Percentiles rank a stretch among this genome's conserved stretches.
phyloP scores from a whole-genome alignment of 495 filamentous ascomycete species.

The Aspergillus panamensis region DNA sequence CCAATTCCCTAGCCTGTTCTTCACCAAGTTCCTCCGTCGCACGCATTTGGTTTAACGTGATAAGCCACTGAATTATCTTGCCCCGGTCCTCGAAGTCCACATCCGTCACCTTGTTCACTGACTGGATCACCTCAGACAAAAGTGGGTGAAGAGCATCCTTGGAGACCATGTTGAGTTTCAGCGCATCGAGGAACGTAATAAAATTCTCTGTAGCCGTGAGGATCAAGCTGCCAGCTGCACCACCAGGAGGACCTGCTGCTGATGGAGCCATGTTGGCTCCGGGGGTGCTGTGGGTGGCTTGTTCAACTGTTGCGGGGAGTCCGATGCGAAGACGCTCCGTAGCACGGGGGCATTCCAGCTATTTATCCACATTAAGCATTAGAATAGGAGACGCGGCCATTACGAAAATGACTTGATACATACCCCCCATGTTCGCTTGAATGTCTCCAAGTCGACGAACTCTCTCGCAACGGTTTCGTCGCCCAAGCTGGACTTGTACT shows the following conservation, averaged over 20 bases:
- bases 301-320: constrained; percentile 66
- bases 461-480: constrained; percentile 79
- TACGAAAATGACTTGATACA: constrained; percentile 26
- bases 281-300: constrained; percentile 42
- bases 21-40: constrained; percentile 87
- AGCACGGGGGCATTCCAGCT: constrained; percentile 94
- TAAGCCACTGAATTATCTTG: constrained; percentile 98
- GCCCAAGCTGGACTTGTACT: constrained; percentile 90
- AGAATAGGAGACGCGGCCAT: constrained; percentile 5
- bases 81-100: constrained; percentile 88
- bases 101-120: constrained; percentile 93
- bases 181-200: constrained; percentile 94
- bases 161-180: constrained; percentile 80
- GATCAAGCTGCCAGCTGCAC: constrained; percentile 70
- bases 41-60: constrained; percentile 94
- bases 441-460: constrained; percentile 88
- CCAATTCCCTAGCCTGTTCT: constrained; percentile 80
- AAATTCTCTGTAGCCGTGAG: constrained; percentile 92
- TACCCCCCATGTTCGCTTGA: constrained; percentile 90
- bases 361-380: not conserved
- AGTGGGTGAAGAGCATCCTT: constrained; percentile 96
- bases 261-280: constrained; percentile 41
- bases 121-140: constrained; percentile 89
- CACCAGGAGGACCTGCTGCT: constrained; percentile 36
- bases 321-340: constrained; percentile 90